Evolutionary conservation across 805 yeast species (phyloP), one percentile per base, ranked within the genome.

Genomic region (Yarrowia sp.): DNA sequence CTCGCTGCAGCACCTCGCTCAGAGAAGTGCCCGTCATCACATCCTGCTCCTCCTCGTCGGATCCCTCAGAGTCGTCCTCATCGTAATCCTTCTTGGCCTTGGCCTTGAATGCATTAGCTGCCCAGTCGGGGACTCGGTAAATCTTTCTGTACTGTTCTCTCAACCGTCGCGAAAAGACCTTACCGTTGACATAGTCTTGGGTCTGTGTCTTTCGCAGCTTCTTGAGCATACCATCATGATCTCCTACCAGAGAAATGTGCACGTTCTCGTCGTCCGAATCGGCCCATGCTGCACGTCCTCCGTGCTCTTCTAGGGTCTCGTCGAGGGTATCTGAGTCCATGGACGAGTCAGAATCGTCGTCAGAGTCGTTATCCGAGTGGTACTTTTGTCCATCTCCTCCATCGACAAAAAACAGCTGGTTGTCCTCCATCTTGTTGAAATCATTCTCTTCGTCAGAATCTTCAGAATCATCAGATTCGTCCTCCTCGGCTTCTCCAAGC

Each of bases 261-360:
- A 89, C 69, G 48, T 80, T 80, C 67, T 92, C 98, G 74, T 95
- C 99, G 71, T 92, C 98, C 66, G 96, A 87, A 76, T 95, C 99
- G 16, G 75, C 75, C 99, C 99, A 95, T 2, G 87, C 91, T 21
- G 81, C 83, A 35, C 68, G 71, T n/a, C 70, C 74, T 16, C 73
- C 76, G 6, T 73, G 76, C 17, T 68, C 69, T 24, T 69, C 76
- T 26, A 66, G 44, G 24, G 62, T 67, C 64, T 80, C 80, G 11
- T 69, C 70, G 2, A 71, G 75, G 35, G 69, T 77, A n/a, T 75
- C 80, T 1, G 71, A 73, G n/a, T 74, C 79, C 66, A 76, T 80
- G 22, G 71, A 76, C 28, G 72, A 78, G 16, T 66, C 73, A 4
- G 74, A 77, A 9, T 70, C 75, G 21, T 71, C 77, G 7, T 71